Evolutionary conservation across 2,329 filamentous ascomycete species (phyloP), one percentile per base, ranked within the genome.

Genomic region (Pseudocercospora musae): DNA sequence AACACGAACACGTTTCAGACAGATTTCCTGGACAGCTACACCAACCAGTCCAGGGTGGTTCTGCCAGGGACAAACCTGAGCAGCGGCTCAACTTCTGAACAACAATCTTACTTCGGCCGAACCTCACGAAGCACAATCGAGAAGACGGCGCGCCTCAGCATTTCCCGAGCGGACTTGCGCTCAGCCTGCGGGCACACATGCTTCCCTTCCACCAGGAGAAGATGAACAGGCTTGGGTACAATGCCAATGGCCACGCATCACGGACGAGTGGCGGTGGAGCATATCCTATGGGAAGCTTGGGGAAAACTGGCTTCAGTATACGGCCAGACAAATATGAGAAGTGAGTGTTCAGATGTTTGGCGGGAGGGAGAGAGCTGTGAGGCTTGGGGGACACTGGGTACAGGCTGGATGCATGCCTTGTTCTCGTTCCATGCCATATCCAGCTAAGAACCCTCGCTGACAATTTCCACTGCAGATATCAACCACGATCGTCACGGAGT

Each of bases 221-320:
- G 87, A 92, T 95, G 87, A 90, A 94, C 76, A 87, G 92, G 81
- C 91, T 96, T 83, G 88, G 88, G 77, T 94, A 90, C 57, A 60
- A 54, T 78, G 86, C 89, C 66, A 96, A 95, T 81, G 93, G 92
- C 76, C 79, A 84, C 69, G 46, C 61, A 29, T 60, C 61, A 27
- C 52, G 52, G 29, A 54, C 52, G n/a, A 77, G 79, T 66, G 77
- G 80, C 66, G 90, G 57, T 42, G 69, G 69, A 44, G 68, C 67
- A 46, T 69, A 68, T 53, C 66, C 67, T 18, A 63, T 67, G 54
- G 63, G 62, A 11, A 63, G 69, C 42, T 71, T 81, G 80, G 71
- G 80, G 79, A 73, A 90, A 50, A 94, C 55, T 46, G 66, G 64
- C 10, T 69, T 96, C 75, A 91, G 92, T 69, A 93, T 96, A 73